Conservation (phyloP, 495 filamentous ascomycete genomes). For the Corynascus novoguineensis region DNA sequence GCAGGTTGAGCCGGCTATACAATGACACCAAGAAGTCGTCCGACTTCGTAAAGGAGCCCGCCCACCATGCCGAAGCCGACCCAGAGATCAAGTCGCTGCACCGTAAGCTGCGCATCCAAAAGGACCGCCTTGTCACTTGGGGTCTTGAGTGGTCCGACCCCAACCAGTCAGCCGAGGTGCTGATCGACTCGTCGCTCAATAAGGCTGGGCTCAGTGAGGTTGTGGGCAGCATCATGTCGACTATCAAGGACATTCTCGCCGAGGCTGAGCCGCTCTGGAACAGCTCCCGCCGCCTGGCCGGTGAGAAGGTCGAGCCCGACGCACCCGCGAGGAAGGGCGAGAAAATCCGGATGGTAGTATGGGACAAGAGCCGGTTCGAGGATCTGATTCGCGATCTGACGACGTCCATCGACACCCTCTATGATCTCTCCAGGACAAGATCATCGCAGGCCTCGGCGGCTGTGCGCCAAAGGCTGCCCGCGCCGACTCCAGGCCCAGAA, state of each 20-base stretch:
- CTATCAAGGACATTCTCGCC: constrained; percentile 79
- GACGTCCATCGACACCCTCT: constrained; percentile 81
- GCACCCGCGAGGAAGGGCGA: constrained; percentile 35
- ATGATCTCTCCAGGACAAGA: constrained; percentile 73
- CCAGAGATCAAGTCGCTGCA: constrained; percentile 52
- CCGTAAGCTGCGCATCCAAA: constrained; percentile 58
- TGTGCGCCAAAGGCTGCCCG: constrained; percentile 21
- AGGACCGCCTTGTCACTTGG: constrained; percentile 77
- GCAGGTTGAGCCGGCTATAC: constrained; percentile 81
- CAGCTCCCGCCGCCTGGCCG: constrained; percentile 39
- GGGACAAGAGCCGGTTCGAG: constrained; percentile 58
- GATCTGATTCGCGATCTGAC: constrained; percentile 73
- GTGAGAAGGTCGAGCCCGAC: constrained; percentile 39
- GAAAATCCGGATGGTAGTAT: constrained; percentile 44
- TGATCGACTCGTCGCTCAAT: constrained; percentile 77
- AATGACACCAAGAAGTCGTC: constrained; percentile 87
- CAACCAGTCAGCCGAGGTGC: constrained; percentile 53
- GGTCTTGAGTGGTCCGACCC: constrained; percentile 85
- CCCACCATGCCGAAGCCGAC: constrained; percentile 50
- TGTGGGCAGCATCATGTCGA: constrained; percentile 81
- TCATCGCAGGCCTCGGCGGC: constrained; percentile 37
- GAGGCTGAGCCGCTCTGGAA: constrained; percentile 77
- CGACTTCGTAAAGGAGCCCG: constrained; percentile 71
- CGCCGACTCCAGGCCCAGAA: constrained; percentile 32
- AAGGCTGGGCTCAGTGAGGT: constrained; percentile 81